Base-by-base conservation (phyloP, 2,329 filamentous ascomycete species). In the Trichophyton equinum region DNA sequence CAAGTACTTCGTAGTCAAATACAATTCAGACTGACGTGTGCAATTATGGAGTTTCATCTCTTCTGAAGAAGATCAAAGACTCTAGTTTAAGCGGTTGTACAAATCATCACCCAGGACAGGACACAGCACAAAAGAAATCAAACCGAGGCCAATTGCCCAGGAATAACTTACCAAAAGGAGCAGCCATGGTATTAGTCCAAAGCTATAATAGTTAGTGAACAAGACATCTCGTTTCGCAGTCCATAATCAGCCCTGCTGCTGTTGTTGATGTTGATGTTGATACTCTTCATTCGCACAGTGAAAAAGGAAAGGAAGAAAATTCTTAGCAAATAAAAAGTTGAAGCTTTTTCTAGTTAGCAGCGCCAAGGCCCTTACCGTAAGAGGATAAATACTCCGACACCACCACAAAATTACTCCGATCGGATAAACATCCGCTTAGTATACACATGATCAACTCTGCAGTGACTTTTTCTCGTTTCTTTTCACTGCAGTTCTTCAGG, bases 1-100 rank as follows among this genome's bases (percentile, higher is more conserved):
- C n/a, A 47, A 25, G 18, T 38, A 22, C 22, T 22, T 2, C 22
- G 22, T 22, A 49, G 27, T 13, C 36, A 20, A 47, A 15, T 47
- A 38, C 57, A 36, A 20, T 33, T 94, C 89, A 94, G 89, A 90
- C 89, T 94, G 89, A 94, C 88, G 88, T 92, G 85, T 83, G 85
- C 76, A 89, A 85, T 83, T 81, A 49, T 73, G 67, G 75, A 84
- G 86, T 92, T 91, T 91, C 88, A 92, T 53, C 22, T 53, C 27
- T 86, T 82, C 84, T 64, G 62, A 81, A 74, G 73, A 74, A 79
- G 87, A 85, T 95, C 89, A 94, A 94, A 95, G 89, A 95, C 89
- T 95, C 89, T 95, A 95, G 88, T 91, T 91, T 81, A 76, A 30
- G 85, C 83, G 87, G 87, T 90, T 86, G 78, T 79, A 74, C 75